A percentile compares a stretch with the other conserved stretches of the same genome.
phyloP scores from a whole-genome alignment of 1,284 basidiomycete genomes.

The Hypsizygus ulmarius region DNA sequence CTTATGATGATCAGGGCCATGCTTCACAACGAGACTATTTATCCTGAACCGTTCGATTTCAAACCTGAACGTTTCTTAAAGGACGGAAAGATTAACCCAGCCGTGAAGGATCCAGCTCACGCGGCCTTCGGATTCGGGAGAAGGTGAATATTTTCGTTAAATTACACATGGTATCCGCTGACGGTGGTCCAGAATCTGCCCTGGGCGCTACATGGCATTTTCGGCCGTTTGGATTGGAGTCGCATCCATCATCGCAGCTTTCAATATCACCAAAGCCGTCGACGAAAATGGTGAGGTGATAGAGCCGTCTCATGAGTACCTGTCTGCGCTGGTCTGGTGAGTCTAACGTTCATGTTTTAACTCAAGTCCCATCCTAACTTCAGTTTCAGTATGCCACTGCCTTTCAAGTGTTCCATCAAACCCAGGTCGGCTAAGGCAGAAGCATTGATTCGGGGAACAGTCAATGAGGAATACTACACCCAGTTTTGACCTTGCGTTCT shows the following conservation, averaged over 20 bases:
- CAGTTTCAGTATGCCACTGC: slow-evolving; percentile 24
- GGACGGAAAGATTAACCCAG: slow-evolving; percentile 16
- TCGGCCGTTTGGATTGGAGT: slow-evolving; percentile 36
- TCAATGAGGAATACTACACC: background rate
- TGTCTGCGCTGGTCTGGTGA: slow-evolving; percentile 26
- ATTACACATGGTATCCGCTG: background rate
- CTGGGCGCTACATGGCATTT: slow-evolving; percentile 35
- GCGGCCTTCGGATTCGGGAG: slow-evolving; percentile 22
- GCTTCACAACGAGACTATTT: slow-evolving; percentile 36
- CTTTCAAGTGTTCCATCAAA: slow-evolving; percentile 31
- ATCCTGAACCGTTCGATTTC: slow-evolving; percentile 37
- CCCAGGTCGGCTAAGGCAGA: slow-evolving; percentile 26
- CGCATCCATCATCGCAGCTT: slow-evolving; percentile 36
- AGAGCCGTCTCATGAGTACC: slow-evolving; percentile 25
- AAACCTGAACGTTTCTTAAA: slow-evolving; percentile 35
- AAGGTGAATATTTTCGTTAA: slow-evolving; percentile 8
- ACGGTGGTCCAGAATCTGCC: slow-evolving; percentile 21
- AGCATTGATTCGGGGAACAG: slow-evolving; percentile 20
- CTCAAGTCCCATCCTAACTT: background rate
- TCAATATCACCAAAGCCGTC: slow-evolving; percentile 31
- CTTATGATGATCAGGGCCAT: slow-evolving; percentile 28
- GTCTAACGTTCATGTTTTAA: slow-evolving; percentile 7
- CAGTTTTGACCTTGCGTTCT: too few species aligned
- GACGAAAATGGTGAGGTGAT: slow-evolving; percentile 28
- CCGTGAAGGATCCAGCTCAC: slow-evolving; percentile 17